Conservation (phyloP, 495 filamentous ascomycete species). For the Daldinia bambusicola region DNA sequence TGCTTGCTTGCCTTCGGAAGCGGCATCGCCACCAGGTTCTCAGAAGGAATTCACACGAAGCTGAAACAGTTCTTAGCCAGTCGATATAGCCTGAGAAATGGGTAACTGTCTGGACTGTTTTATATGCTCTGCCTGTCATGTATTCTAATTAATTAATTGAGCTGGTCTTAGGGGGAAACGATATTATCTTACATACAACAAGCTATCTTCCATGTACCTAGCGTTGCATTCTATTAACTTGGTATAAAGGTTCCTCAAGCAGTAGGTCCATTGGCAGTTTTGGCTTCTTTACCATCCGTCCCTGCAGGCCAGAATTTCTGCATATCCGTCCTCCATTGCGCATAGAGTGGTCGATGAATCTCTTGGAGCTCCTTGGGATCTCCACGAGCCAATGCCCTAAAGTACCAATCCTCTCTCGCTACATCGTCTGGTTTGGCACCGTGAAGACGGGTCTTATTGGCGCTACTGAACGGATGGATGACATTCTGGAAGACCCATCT, state of each 20-base stretch:
- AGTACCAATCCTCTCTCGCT: slow-evolving; percentile 29
- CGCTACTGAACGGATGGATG: slow-evolving; percentile 26
- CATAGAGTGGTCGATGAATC: slow-evolving; percentile 17
- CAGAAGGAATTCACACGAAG: slow-evolving; percentile 17
- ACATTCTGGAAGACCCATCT: slow-evolving; percentile 25
- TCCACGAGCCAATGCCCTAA: slow-evolving; percentile 14
- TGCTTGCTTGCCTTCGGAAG: slow-evolving; percentile 19
- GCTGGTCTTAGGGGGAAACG: no score
- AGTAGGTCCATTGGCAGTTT: not conserved
- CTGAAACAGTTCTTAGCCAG: slow-evolving; percentile 15
- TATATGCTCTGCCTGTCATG: not conserved
- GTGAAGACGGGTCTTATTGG: slow-evolving; percentile 22
- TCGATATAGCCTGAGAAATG: slow-evolving; percentile 11
- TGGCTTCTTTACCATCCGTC: slow-evolving; percentile 1
- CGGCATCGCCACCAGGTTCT: slow-evolving; percentile 22
- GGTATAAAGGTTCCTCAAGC: not conserved
- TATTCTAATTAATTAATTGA: not conserved
- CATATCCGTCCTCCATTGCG: slow-evolving; percentile 20
- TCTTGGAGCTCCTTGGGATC: slow-evolving; percentile 17
- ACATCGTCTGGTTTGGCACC: slow-evolving; percentile 20
- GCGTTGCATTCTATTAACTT: not conserved
- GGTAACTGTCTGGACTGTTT: not conserved
- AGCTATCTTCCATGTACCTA: not conserved
- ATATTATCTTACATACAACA: not conserved
- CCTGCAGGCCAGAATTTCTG: slow-evolving; percentile 4